Base-by-base conservation (phyloP, 2,329 filamentous ascomycete genomes). In the Phoma sp. region DNA sequence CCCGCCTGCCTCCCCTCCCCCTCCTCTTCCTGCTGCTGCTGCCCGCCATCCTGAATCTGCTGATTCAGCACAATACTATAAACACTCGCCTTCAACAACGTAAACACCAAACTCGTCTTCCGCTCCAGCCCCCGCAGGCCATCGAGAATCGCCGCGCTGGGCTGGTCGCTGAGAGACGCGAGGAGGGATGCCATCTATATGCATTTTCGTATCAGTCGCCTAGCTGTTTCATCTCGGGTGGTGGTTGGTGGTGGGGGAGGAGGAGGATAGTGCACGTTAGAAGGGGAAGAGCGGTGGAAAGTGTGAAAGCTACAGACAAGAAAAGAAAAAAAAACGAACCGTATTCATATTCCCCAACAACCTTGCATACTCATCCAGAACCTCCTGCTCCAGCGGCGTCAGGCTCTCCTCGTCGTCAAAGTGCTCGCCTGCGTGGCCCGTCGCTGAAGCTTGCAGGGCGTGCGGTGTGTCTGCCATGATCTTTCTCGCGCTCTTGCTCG, bases 11-110 rank as follows among this genome's bases (percentile, higher is more conserved):
- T 36, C 72, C 71, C 29, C 60, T 73, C 65, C 46, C 67, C 36
- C 39, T 50, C 46, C 69, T 54, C 75, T 72, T 61, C 71, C 72
- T 12, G 29, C 65, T 32, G 44, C 55, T 33, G 45, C 31, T 48
- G 59, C 39, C 56, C 63, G 27, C 73, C 71, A 41, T 73, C 67
- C 45, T 62, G 56, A 60, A 75, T 73, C 84, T 98, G 91, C 83
- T 98, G 94, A 84, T 99, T 94, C 80, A 99, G 77, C 58, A 99
- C 93, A 80, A 99, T 99, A 73, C 91, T 96, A 80, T 99, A 99
- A 61, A 99, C 95, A 76, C 94, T 98, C 17, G 95, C 94, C 81
- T 99, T 99, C 73, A 99, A 84, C 73, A 98, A 78, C 60, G 95
- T 99, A 77, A 96, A 98, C 21, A 97, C 94, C 50, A 96, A 81